Base-by-base conservation (phyloP, 2,329 filamentous ascomycete species). In the Alternaria panax region DNA sequence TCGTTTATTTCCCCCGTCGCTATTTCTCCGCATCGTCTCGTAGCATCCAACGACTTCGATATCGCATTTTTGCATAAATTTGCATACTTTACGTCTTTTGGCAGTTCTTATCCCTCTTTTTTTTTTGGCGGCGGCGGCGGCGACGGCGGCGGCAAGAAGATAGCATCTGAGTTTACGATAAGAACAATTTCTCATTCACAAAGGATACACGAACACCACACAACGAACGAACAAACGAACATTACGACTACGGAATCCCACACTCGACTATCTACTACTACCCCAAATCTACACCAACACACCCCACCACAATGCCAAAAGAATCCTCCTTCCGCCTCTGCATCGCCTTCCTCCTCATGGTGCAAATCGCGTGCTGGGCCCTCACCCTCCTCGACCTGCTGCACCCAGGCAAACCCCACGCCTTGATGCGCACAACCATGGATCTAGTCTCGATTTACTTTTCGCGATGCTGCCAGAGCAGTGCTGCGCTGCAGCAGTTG, bases 331-430 rank as follows among this genome's bases (percentile, higher is more conserved):
- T 76, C 61, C 72, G 72, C 43, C 28, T 67, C 45, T 69, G 66
- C 65, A 69, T 78, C 54, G 61, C 64, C 36, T 58, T 75, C 41
- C 71, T 78, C 11, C 69, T 76, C 40, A 48, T 67, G 20, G 57
- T 76, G 34, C 74, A 78, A 59, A 58, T 69, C 20, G 64, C 67
- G 12, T 74, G 69, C 64, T 78, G 74, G 74, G 50, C 65, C 38
- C 57, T 76, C 2, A 72, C 70, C 1, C 62, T 78, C 0, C 68
- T 74, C 50, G 72, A 76, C 43, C 64, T 78, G 1, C 62, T 74
- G 46, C 67, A 65, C 38, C 74, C 74, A 0, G 73, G 73, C 3
- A 73, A 70, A 22, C 70, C 73, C 0, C 65, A 65, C 16, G 62
- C 62, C 7, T 25, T 75, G 16, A 51, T 70, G 16, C 69, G 71